Percentiles rank a stretch among this genome's conserved stretches.
phyloP scores from a whole-genome alignment of 116 monocot genomes.

The Cymodocea nodosa region DNA sequence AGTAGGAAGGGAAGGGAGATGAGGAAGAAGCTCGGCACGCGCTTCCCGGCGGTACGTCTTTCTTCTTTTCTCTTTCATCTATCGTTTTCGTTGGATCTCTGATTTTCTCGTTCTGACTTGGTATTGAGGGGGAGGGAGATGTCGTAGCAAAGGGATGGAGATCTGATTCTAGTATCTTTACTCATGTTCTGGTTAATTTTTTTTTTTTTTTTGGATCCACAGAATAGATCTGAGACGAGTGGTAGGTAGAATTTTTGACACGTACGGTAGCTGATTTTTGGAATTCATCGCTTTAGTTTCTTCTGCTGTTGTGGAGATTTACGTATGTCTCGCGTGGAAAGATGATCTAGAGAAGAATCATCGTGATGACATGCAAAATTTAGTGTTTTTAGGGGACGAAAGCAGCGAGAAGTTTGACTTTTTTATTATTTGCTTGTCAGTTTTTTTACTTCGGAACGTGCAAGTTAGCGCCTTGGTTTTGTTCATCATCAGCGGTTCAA shows the following conservation, averaged over 20 bases:
- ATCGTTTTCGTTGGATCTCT: neutral
- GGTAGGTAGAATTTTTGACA: neutral
- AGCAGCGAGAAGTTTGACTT: no score
- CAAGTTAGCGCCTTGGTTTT: no score
- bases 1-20: conserved; percentile 10
- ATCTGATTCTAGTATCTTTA: neutral
- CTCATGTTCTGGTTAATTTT: conserved; percentile 1
- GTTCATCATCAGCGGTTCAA: no score
- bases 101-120: neutral
- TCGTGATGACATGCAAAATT: no score
- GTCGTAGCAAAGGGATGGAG: neutral
- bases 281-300: no score
- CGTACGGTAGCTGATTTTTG: no score
- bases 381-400: no score
- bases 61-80: neutral
- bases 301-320: no score
- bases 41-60: conserved; percentile 64
- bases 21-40: conserved; percentile 91
- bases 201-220: conserved; percentile 1
- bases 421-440: no score
- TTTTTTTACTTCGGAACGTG: no score
- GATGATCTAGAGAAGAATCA: no score
- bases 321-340: no score
- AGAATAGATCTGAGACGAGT: neutral
- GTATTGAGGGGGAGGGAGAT: neutral